Evolutionary conservation across 768 basidiomycete genomes (phyloP).

Genomic region (Panaeolus cyanescens): DNA sequence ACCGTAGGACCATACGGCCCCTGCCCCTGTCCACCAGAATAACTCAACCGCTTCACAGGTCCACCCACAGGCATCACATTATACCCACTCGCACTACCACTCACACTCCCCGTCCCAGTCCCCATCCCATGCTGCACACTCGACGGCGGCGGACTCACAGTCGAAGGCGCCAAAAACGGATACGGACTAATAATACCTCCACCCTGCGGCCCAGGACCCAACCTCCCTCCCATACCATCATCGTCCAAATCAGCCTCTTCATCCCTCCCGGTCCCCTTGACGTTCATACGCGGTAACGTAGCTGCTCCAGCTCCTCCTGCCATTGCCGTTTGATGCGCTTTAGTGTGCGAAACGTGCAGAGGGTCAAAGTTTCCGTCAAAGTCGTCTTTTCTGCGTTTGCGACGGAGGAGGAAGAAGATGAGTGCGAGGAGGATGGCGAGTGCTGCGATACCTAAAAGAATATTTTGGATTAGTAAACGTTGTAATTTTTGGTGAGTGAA

Average conservation of each 20-base stretch:
- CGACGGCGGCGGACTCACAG: slow-evolving; percentile 2
- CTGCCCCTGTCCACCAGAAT: neutral
- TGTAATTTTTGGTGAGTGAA: too few species aligned
- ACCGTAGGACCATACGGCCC: neutral
- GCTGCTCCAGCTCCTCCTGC: slow-evolving; percentile 14
- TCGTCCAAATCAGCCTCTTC: slow-evolving; percentile 13
- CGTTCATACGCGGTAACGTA: slow-evolving; percentile 16
- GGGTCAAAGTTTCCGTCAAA: slow-evolving; percentile 33
- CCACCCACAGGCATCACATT: neutral
- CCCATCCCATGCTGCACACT: slow-evolving; percentile 13
- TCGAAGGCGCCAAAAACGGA: slow-evolving; percentile 12
- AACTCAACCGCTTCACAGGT: neutral
- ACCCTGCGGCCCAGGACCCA: slow-evolving; percentile 18
- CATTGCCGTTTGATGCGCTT: slow-evolving; percentile 5
- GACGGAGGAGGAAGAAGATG: slow-evolving; percentile 19
- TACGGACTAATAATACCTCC: slow-evolving; percentile 27
- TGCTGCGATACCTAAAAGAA: slow-evolving; percentile 16
- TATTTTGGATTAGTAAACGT: too few species aligned
- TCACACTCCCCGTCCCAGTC: neutral
- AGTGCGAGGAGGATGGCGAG: slow-evolving; percentile 10
- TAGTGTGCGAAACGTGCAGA: slow-evolving; percentile 15
- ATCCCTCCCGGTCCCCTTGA: neutral
- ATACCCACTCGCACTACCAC: neutral
- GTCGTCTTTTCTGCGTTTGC: slow-evolving; percentile 22
- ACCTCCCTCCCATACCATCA: slow-evolving; percentile 28